phyloP scores from a whole-genome alignment of 164 flowering plant species.

The Liquidambar formosana region DNA sequence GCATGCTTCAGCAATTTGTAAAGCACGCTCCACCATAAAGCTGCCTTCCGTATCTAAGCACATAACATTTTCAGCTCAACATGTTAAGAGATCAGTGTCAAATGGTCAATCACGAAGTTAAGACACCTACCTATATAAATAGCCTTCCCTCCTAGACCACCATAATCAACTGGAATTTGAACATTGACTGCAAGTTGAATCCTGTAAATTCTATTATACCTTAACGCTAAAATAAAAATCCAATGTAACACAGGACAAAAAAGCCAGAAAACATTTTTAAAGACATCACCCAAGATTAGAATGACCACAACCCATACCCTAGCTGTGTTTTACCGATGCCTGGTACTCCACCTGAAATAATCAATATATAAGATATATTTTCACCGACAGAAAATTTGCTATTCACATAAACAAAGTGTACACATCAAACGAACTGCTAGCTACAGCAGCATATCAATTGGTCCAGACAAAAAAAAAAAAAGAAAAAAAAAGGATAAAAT shows the following conservation, averaged over 20 bases:
- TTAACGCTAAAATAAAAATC: neutral
- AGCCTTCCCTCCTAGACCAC: conserved; percentile 94
- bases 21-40: conserved; percentile 93
- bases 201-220: conserved; percentile 43
- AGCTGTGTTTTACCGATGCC: conserved; percentile 98
- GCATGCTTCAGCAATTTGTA: conserved; percentile 87
- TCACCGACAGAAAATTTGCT: neutral
- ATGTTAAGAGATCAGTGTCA: neutral
- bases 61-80: conserved; percentile 4
- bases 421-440: neutral
- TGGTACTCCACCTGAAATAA: conserved; percentile 85
- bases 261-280: too few relatives aligned
- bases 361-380: neutral
- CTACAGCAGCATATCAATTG: neutral
- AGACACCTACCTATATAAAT: conserved; percentile 69
- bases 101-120: conserved; percentile 1
- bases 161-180: conserved; percentile 83
- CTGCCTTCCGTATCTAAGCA: conserved; percentile 92
- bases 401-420: neutral
- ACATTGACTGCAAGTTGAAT: conserved; percentile 96
- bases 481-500: neutral
- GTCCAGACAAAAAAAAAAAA: neutral
- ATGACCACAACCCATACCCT: conserved; percentile 56
- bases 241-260: neutral
- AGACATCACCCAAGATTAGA: too few relatives aligned